These are phyloP conservation scores for Coelastrella sp. DNA, from an alignment of 139 green algal genomes.

Conservation along the genomic window DNA sequence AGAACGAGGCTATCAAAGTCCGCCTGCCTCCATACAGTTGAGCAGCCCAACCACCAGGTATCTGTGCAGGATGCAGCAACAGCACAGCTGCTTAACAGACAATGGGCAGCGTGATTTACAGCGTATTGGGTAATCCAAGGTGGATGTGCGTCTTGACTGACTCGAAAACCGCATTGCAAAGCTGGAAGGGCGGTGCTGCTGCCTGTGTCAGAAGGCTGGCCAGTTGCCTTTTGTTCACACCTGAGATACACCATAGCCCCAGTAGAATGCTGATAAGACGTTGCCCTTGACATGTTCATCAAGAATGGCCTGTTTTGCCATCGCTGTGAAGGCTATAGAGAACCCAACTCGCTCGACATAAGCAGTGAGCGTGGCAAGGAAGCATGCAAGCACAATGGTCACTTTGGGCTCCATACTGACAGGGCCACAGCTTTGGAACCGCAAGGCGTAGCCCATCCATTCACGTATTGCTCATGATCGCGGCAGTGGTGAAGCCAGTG, in stretches of 20 bases:
- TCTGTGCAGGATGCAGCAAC: slow-evolving; percentile 55
- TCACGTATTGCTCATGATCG: too few species aligned
- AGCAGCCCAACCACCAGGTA: slow-evolving; percentile 95
- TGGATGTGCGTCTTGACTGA: too few species aligned
- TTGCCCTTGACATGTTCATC: slow-evolving; percentile 88
- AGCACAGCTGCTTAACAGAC: not conserved
- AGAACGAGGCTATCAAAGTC: slow-evolving; percentile 89
- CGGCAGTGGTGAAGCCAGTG: not conserved
- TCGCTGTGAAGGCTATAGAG: slow-evolving; percentile 95
- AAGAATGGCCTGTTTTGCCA: slow-evolving; percentile 75
- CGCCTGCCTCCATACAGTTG: slow-evolving; percentile 89
- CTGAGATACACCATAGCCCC: slow-evolving; percentile 96
- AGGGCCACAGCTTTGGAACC: not conserved
- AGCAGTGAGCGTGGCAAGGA: slow-evolving; percentile 88
- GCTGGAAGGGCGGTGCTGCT: too few species aligned
- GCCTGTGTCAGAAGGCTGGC: not conserved
- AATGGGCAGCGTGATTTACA: not conserved
- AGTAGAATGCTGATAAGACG: slow-evolving; percentile 97
- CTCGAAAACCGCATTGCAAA: too few species aligned
- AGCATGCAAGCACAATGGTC: slow-evolving; percentile 79
- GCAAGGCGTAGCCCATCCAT: too few species aligned
- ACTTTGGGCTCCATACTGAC: slow-evolving; percentile 68
- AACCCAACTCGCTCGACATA: slow-evolving; percentile 98
- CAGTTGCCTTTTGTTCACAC: slow-evolving; percentile 40
- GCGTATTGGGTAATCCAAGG: too few species aligned